Evolutionary conservation across 495 filamentous ascomycete genomes (phyloP).

Genomic region (Talaromyces trachyspermus): DNA sequence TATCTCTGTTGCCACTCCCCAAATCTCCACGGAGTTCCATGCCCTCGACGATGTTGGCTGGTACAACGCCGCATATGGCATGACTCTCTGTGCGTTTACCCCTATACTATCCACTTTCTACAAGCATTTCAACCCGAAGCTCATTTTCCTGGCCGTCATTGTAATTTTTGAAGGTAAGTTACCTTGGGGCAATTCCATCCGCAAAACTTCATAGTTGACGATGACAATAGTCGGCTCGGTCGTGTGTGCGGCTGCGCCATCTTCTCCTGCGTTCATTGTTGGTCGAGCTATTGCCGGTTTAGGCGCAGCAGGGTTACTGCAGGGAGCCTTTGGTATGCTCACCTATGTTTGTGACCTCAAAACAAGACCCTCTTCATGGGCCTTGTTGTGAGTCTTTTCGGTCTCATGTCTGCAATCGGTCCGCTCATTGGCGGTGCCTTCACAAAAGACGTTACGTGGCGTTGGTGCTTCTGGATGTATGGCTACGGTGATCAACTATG

Average conservation of each 20-base stretch:
- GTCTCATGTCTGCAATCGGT: slow-evolving; percentile 33
- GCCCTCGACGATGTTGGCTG: slow-evolving; percentile 27
- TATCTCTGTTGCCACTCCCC: not conserved
- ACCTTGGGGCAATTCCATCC: no score
- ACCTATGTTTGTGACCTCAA: no score
- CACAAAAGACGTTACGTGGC: slow-evolving; percentile 32
- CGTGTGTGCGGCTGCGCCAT: no score
- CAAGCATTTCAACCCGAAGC: not conserved
- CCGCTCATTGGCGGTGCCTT: slow-evolving; percentile 44
- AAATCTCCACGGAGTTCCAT: slow-evolving; percentile 12
- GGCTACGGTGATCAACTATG: no score
- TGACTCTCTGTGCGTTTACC: not conserved
- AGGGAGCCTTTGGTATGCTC: no score
- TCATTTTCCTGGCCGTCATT: not conserved
- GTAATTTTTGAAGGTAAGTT: not conserved
- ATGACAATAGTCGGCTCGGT: no score
- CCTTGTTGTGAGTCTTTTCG: slow-evolving; percentile 28
- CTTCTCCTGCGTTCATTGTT: no score
- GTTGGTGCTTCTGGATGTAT: slow-evolving; percentile 52
- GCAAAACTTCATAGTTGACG: no score
- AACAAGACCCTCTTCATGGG: slow-evolving; percentile 30
- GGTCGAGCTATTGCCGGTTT: no score
- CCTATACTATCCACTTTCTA: not conserved
- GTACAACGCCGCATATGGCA: slow-evolving; percentile 16
- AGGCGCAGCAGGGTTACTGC: no score